Percentiles rank a stretch among this genome's conserved stretches.
These are phyloP conservation scores for Microbotryomycetes sp. DNA, from an alignment of 1,284 basidiomycete genomes.

Conservation along the genomic window DNA sequence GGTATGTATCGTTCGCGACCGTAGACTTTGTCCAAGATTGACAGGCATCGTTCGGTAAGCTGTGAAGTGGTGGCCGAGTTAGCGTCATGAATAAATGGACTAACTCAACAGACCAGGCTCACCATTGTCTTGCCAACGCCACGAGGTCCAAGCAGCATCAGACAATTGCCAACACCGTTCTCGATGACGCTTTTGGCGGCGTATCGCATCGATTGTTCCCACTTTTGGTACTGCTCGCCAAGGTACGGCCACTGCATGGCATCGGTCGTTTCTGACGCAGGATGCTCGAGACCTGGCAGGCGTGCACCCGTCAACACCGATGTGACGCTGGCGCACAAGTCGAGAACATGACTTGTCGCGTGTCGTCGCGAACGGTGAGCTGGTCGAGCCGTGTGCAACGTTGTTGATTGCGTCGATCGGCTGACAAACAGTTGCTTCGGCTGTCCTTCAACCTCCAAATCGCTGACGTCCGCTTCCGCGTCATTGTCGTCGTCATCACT, in stretches of 20 bases:
- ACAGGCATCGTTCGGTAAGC: slow-evolving; percentile 33
- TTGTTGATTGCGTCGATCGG: no score
- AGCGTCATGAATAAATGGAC: no score
- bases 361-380: no score
- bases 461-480: not conserved
- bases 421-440: no score
- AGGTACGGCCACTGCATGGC: slow-evolving; percentile 16
- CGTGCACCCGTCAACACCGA: no score
- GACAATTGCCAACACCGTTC: slow-evolving; percentile 36
- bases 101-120: not conserved
- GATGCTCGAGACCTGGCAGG: no score
- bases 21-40: slow-evolving; percentile 20
- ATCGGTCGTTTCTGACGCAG: not conserved
- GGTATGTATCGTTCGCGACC: slow-evolving; percentile 52
- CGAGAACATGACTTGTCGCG: no score
- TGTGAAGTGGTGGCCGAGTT: not conserved
- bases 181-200: slow-evolving; percentile 33
- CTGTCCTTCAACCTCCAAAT: not conserved
- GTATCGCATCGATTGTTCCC: slow-evolving; percentile 28
- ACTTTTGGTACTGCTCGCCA: slow-evolving; percentile 19
- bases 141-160: slow-evolving; percentile 35
- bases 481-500: not conserved
- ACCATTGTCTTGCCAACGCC: slow-evolving; percentile 37
- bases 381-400: no score
- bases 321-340: no score